Conservation (phyloP, 169 alveolate species). For the Amoebophrya sp. region DNA sequence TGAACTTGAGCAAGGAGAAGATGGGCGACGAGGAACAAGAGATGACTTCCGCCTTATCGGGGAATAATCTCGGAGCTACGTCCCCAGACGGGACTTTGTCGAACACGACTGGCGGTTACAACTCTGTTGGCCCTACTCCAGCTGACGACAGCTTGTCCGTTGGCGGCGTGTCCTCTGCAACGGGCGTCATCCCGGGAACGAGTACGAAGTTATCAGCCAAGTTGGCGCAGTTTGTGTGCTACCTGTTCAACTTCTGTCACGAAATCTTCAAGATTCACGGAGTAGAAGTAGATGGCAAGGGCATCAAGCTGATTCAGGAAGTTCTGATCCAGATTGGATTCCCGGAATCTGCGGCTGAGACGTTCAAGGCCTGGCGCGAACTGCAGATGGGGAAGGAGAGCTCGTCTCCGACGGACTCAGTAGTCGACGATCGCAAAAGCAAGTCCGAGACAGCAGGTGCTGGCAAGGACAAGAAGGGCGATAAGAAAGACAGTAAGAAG, state of each 20-base stretch:
- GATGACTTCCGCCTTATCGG: not conserved
- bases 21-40: too few relatives aligned
- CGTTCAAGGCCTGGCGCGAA: not conserved
- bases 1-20: not conserved
- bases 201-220: too few relatives aligned
- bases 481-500: not conserved
- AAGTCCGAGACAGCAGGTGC: too few relatives aligned
- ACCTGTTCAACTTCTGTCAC: constrained; percentile 16
- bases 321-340: not conserved
- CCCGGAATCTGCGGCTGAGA: not conserved
- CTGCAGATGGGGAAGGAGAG: not conserved
- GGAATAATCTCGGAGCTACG: not conserved
- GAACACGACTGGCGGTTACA: too few relatives aligned
- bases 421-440: not conserved
- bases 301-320: not conserved
- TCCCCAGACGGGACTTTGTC: too few relatives aligned
- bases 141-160: not conserved
- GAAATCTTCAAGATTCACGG: not conserved
- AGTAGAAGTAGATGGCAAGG: not conserved
- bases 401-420: not conserved
- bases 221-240: not conserved
- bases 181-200: too few relatives aligned
- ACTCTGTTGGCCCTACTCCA: not conserved
- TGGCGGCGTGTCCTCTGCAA: too few relatives aligned
- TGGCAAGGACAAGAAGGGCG: not conserved